Base-by-base conservation (phyloP, 2,329 filamentous ascomycete species). In the Fonsecaea multimorphosa region DNA sequence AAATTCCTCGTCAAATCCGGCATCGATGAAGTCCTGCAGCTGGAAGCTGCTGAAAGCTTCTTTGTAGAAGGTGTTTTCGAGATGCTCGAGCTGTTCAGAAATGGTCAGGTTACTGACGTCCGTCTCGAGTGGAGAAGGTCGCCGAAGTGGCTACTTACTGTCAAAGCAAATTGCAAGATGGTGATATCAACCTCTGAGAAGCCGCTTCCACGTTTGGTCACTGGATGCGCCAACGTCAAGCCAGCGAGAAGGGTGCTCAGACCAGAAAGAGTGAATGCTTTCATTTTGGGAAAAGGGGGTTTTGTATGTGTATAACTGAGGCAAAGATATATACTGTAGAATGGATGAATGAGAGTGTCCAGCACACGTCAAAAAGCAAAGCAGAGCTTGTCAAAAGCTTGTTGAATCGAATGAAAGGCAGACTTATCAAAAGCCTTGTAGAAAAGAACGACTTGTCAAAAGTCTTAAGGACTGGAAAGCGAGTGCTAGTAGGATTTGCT, bases 21-120 rank as follows among this genome's bases (percentile, higher is more conserved):
- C 81, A 40, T 86, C 86, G 27, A 79, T 75, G 78, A 93, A 92
- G 73, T 91, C 86, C 32, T 82, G 76, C 46, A 85, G 83, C 29
- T 86, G 82, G 79, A 92, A 91, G 76, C 86, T 84, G 68, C 83
- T 82, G 74, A 92, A 90, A 40, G 89, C 89, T 74, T 90, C 83
- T 72, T 85, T 82, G 82, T 93, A 92, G 78, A 91, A 92, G 62
- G 84, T 82, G 27, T 87, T 83, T 79, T 92, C 90, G 73, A 92
- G 88, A 78, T 90, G 88, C 78, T 93, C 90, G 53, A 91, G 83
- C 68, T 69, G 34, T 31, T 19, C 52, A 36, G 4, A 32, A 38
- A 3, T 2, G 19, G 36, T 61, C 12, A 61, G 59, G 14, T n/a
- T 19, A 31, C 38, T 66, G 58, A 9, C 2, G 24, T 27, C 19